A percentile compares a stretch with the other conserved stretches of the same genome.
Evolutionary conservation across 176 grass and related monocot species (phyloP).

Genomic region (Musa troglodytarum): DNA sequence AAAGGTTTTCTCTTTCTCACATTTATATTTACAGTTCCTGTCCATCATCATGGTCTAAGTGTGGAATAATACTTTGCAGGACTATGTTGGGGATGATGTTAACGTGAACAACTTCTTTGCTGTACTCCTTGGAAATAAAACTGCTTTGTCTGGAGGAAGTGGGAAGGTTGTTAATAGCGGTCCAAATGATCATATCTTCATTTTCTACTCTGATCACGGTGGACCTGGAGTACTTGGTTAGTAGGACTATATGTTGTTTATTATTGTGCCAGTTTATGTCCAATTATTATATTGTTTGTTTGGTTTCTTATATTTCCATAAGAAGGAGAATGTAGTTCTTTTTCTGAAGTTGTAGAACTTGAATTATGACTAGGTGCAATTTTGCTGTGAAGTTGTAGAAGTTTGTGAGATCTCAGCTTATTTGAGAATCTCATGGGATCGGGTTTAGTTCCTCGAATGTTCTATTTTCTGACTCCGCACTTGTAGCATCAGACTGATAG

Average conservation of each 20-base stretch:
- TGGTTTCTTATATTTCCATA: no score
- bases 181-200: conserved; percentile 84
- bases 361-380: no score
- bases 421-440: no score
- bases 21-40: neutral
- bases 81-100: conserved; percentile 72
- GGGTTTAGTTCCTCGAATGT: no score
- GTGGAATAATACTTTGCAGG: conserved; percentile 29
- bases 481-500: no score
- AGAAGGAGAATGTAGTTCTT: no score
- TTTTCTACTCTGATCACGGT: conserved; percentile 89
- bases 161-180: conserved; percentile 85
- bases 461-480: no score
- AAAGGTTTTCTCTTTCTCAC: conserved; percentile 38
- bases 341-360: no score
- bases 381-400: no score
- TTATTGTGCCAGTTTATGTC: no score
- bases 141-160: conserved; percentile 65
- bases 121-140: conserved; percentile 83
- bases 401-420: no score
- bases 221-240: conserved; percentile 84
- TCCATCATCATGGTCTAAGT: neutral
- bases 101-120: conserved; percentile 70
- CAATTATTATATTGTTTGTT: no score
- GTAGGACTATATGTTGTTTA: conserved; percentile 9